Evolutionary conservation across 768 basidiomycete genomes (phyloP).

Genomic region (Kwoniella botswanensis): DNA sequence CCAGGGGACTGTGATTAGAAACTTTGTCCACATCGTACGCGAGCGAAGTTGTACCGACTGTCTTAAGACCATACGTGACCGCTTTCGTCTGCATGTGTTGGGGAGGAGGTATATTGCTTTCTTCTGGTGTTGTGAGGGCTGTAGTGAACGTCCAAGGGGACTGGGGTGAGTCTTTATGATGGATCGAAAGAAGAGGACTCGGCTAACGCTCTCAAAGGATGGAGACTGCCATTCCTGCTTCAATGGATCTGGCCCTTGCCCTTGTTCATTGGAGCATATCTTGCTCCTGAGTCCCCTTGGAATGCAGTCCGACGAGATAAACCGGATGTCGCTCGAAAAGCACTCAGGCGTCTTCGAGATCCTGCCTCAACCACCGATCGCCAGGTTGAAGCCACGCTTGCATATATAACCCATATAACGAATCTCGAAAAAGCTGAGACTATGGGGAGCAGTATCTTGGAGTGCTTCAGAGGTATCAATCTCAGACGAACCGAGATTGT

Average conservation of each 20-base stretch:
- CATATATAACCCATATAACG: slow-evolving; percentile 47
- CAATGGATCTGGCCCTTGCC: slow-evolving; percentile 49
- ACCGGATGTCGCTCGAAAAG: slow-evolving; percentile 32
- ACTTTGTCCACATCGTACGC: slow-evolving; percentile 50
- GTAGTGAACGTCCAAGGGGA: slow-evolving; percentile 29
- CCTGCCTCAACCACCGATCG: slow-evolving; percentile 29
- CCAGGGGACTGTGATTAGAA: slow-evolving; percentile 16
- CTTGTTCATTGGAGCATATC: slow-evolving; percentile 37
- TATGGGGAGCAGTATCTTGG: slow-evolving; percentile 33
- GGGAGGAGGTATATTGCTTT: slow-evolving; percentile 44
- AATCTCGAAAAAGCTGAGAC: slow-evolving; percentile 35
- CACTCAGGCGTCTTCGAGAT: slow-evolving; percentile 34
- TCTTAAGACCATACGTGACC: slow-evolving; percentile 47
- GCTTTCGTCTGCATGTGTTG: slow-evolving; percentile 47
- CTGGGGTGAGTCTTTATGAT: slow-evolving; percentile 30
- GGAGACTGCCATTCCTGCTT: slow-evolving; percentile 38
- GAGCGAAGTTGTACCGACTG: slow-evolving; percentile 46
- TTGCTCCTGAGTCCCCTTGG: slow-evolving; percentile 53
- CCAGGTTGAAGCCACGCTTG: slow-evolving; percentile 46
- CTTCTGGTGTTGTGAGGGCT: slow-evolving; percentile 39
- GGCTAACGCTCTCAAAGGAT: slow-evolving; percentile 8
- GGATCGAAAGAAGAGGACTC: not conserved
- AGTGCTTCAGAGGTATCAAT: slow-evolving; percentile 51
- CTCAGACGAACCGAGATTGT: slow-evolving; percentile 52
- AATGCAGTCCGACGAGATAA: slow-evolving; percentile 42